phyloP scores from a whole-genome alignment of 2,329 filamentous ascomycete genomes.

The Fusarium pseudoanthophilum region DNA sequence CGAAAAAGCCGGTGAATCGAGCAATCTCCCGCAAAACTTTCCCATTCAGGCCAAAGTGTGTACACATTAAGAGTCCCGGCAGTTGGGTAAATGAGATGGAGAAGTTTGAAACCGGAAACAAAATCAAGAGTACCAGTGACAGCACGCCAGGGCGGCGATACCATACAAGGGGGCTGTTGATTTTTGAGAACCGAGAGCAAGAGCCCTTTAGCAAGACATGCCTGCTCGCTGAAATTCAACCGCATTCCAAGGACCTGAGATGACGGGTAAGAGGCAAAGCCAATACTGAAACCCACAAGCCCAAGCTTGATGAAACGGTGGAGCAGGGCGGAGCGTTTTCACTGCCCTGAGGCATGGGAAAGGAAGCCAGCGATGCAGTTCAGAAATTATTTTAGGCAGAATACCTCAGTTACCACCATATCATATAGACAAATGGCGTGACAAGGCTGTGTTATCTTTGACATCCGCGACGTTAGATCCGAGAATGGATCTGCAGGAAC shows the following conservation, averaged over 20 bases:
- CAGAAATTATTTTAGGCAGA: conserved; percentile 7
- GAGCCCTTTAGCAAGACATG: neutral
- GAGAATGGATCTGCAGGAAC: conserved; percentile 43
- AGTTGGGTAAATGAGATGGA: conserved; percentile 39
- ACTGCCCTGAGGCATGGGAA: conserved; percentile 1
- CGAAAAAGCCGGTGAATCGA: conserved; percentile 13
- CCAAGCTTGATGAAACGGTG: neutral
- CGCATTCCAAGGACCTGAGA: conserved; percentile 5
- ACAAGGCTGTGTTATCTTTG: conserved; percentile 18
- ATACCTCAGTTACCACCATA: neutral
- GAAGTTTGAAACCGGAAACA: conserved; percentile 39
- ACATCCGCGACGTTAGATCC: conserved; percentile 29
- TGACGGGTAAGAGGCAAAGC: conserved; percentile 4
- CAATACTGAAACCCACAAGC: neutral
- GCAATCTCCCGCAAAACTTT: conserved; percentile 29
- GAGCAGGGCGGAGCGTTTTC: conserved; percentile 17
- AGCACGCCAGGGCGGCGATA: neutral
- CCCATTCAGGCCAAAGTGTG: conserved; percentile 28
- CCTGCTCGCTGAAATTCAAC: neutral
- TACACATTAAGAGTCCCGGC: conserved; percentile 26
- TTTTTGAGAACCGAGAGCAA: conserved; percentile 2
- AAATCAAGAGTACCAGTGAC: conserved; percentile 24
- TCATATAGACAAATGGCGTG: conserved; percentile 1
- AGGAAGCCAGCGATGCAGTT: neutral
- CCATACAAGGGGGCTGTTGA: conserved; percentile 20